Conservation (phyloP, 192 early-diverging fungal genomes). For the Podochytrium sp. region DNA sequence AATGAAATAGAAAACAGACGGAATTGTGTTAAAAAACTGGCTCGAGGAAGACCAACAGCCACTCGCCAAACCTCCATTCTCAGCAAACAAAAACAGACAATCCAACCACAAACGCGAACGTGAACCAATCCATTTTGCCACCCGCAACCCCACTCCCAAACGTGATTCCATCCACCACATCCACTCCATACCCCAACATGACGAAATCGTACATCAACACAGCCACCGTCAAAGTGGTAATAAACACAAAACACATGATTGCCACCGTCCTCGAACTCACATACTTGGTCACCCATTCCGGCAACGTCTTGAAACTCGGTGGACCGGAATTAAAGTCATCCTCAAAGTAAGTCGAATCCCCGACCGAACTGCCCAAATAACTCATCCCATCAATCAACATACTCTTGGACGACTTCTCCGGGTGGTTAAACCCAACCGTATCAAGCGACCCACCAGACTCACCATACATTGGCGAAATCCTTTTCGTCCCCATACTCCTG, state of each 20-base stretch:
- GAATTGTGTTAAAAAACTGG: too few relatives aligned
- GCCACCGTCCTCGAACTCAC: conserved; percentile 39
- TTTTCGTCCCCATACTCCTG: neutral
- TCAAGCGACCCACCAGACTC: neutral
- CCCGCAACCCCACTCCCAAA: too few relatives aligned
- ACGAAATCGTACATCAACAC: conserved; percentile 61
- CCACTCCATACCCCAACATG: conserved; percentile 45
- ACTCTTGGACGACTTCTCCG: conserved; percentile 17
- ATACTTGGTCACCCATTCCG: conserved; percentile 35
- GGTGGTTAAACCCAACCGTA: conserved; percentile 5
- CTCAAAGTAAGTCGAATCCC: neutral
- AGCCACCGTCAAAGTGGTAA: conserved; percentile 42
- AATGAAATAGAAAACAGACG: conserved; percentile 6
- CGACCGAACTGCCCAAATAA: neutral
- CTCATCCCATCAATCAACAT: conserved; percentile 21
- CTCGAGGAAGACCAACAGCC: too few relatives aligned
- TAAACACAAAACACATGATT: conserved; percentile 30
- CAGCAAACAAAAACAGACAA: too few relatives aligned
- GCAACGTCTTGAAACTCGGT: conserved; percentile 35
- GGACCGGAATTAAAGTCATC: conserved; percentile 15
- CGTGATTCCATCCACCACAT: conserved; percentile 40
- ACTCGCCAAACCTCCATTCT: too few relatives aligned
- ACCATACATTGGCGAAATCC: neutral
- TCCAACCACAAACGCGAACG: too few relatives aligned
- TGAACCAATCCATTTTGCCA: too few relatives aligned